These are phyloP conservation scores for Phialophora chinensis DNA, from an alignment of 2,329 filamentous ascomycete species.

Conservation along the genomic window DNA sequence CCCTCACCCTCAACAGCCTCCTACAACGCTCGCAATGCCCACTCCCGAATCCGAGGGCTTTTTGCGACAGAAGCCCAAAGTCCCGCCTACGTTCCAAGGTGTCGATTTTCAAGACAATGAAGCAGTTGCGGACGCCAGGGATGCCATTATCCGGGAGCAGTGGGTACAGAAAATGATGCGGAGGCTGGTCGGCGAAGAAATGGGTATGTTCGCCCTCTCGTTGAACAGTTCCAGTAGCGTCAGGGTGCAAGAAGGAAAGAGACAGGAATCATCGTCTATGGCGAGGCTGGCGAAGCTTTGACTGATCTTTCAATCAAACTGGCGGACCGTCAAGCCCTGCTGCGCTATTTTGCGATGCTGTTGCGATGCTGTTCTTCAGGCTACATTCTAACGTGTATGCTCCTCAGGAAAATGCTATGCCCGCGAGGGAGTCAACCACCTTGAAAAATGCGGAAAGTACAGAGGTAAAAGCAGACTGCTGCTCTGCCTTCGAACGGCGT, in stretches of 20 bases:
- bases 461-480: slow-evolving; percentile 57
- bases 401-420: slow-evolving; percentile 70
- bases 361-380: neutral
- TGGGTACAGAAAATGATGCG: slow-evolving; percentile 75
- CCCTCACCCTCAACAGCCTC: slow-evolving; percentile 4
- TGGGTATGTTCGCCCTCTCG: slow-evolving; percentile 60
- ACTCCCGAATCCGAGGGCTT: slow-evolving; percentile 69
- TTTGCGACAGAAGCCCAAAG: slow-evolving; percentile 69
- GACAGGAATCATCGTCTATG: neutral
- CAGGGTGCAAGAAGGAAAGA: neutral
- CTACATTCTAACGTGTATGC: neutral
- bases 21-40: slow-evolving; percentile 58
- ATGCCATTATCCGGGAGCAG: slow-evolving; percentile 70
- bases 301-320: neutral
- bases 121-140: slow-evolving; percentile 67
- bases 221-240: neutral
- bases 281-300: neutral
- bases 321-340: neutral
- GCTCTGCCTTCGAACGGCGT: neutral
- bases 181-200: slow-evolving; percentile 67
- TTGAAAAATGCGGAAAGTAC: slow-evolving; percentile 70
- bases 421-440: slow-evolving; percentile 67
- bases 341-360: neutral
- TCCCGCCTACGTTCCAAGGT: slow-evolving; percentile 69
- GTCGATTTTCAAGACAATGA: slow-evolving; percentile 71